phyloP scores from a whole-genome alignment of 352 stramenopile species.

The Albugo laibachii region DNA sequence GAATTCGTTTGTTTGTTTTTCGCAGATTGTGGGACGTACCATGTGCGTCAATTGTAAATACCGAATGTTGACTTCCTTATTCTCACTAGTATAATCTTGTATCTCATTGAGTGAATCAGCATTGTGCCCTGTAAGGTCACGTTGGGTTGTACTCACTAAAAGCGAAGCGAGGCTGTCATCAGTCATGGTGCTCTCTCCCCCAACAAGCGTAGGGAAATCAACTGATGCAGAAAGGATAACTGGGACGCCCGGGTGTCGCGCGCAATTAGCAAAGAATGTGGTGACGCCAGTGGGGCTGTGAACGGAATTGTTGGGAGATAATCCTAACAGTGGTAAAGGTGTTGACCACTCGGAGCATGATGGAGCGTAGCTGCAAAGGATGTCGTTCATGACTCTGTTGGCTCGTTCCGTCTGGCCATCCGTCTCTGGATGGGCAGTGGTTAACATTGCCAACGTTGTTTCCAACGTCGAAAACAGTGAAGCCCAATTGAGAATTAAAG shows the following conservation, averaged over 20 bases:
- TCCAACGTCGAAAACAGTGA: constrained; percentile 4
- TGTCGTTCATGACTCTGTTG: constrained; percentile 8
- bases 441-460: constrained; percentile 4
- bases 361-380: constrained; percentile 4
- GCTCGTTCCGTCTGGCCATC: constrained; percentile 9
- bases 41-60: too few relatives aligned
- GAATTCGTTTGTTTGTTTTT: too few relatives aligned
- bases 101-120: too few relatives aligned
- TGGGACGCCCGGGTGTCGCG: not conserved
- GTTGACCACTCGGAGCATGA: not conserved
- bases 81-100: too few relatives aligned
- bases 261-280: not conserved
- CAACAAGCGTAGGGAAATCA: too few relatives aligned
- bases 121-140: too few relatives aligned
- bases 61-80: too few relatives aligned
- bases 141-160: too few relatives aligned
- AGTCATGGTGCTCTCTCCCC: too few relatives aligned
- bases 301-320: constrained; percentile 1
- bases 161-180: too few relatives aligned
- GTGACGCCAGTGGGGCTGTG: not conserved
- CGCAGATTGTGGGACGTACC: too few relatives aligned
- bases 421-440: constrained; percentile 3
- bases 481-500: constrained; percentile 7
- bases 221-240: not conserved
- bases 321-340: not conserved